phyloP scores from a whole-genome alignment of 225 moss, liverwort and hornwort genomes.

The Pleurozium schreberi region DNA sequence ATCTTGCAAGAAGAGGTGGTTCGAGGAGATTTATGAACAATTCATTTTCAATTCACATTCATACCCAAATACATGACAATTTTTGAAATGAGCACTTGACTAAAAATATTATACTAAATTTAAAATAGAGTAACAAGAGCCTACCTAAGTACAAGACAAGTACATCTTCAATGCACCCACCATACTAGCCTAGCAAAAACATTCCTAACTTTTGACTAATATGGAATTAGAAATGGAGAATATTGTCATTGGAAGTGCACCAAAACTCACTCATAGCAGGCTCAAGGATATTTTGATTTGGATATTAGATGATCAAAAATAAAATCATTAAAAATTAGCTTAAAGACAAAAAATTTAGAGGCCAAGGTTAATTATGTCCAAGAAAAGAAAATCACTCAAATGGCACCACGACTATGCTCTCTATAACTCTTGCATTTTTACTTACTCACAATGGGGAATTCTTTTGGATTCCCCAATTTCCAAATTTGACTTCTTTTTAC shows the following conservation, averaged over 20 bases:
- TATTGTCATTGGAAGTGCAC: background rate
- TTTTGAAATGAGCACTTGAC: background rate
- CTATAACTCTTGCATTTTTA: background rate
- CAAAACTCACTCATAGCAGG: background rate
- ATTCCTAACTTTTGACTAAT: background rate
- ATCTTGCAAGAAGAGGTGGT: background rate
- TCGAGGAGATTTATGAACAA: background rate
- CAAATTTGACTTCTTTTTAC: background rate
- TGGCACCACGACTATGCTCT: rapidly evolving
- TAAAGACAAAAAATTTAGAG: background rate
- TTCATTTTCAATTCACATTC: background rate
- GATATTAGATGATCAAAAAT: background rate
- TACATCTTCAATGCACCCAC: background rate
- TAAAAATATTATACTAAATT: background rate
- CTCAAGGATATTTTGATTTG: background rate
- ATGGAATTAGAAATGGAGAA: background rate
- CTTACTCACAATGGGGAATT: background rate
- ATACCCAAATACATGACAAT: background rate
- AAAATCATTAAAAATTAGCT: background rate
- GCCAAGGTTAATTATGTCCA: background rate
- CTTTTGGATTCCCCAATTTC: background rate
- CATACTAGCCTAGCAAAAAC: background rate
- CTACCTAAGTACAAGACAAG: background rate
- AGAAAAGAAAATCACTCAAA: background rate
- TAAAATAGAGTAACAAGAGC: background rate